Evolutionary conservation across 768 basidiomycete species (phyloP), one percentile per base, ranked within the genome.

Genomic region (Macrolepiota fuliginosa): DNA sequence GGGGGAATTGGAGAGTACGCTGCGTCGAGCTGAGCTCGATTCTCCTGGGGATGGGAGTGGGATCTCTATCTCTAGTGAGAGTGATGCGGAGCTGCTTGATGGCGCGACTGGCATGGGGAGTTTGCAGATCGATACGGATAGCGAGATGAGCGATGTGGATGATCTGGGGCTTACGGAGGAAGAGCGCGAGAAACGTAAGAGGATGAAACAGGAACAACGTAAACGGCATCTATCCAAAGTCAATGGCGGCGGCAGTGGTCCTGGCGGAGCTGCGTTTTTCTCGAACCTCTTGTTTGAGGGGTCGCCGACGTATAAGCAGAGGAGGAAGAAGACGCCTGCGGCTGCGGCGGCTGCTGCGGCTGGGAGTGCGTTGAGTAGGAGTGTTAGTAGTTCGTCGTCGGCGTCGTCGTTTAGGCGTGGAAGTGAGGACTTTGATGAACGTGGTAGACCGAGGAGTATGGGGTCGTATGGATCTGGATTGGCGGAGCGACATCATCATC

Each of bases 241-340:
- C 13, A 61, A 54, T 22, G 52, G 46, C 24, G 42, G 29, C 3
- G 29, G 29, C 7, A 32, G 29, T 32, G 29, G 29, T n/a, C n/a
- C n/a, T 32, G 29, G 52, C 7, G 25, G 45, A 46, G 22, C 62
- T 39, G 54, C 64, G 51, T 29, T 65, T 50, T 37, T 64, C 47
- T 57, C 27, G 13, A 54, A 55, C 36, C 83, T 32, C 29, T 32
- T 89, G 50, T 89, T 93, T 56, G 90, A 92, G 71, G 94, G 94
- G 13, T 89, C 85, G 63, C 89, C 93, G 4, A 84, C 86, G 2
- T 97, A 97, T 79, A 97, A 97, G 75, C 89, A 91, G 69, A 82
- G 95, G 27, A 83, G 90, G 65, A 92, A 92, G 79, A 92, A 91
- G 72, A 80, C 81, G 36, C 71, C 76, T 35, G 84, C 83, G 61